Evolutionary conservation across 768 basidiomycete species (phyloP), one percentile per base, ranked within the genome.

Genomic region (Lentinula detonsa): DNA sequence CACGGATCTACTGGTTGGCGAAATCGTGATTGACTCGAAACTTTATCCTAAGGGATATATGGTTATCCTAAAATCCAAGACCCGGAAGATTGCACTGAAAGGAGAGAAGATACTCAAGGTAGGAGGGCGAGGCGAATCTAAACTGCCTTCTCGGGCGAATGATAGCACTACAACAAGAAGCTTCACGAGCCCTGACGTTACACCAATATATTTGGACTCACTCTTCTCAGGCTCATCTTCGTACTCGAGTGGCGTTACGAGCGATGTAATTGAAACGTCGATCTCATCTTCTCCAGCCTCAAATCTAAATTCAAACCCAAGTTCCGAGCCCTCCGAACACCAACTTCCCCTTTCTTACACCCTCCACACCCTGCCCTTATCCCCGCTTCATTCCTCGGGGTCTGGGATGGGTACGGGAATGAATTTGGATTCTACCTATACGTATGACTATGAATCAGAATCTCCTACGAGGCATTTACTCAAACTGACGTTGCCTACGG

Each of bases 21-120:
- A 96, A 72, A 69, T 94, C 34, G 82, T 93, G 31, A 79, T 93
- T 31, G 92, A 95, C 73, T 85, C 90, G 59, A 89, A 88, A 70
- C 75, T 91, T 61, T 94, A 90, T 73, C 84, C 88, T 0, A 79
- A 81, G 45, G 91, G 91, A n/a, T 93, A 91, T 63, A 76, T 80
- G 31, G 76, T 90, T 31, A 63, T 69, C 3, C 67, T 86, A 46
- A 67, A 68, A 50, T 85, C 60, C 8, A 21, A 18, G 18, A 51
- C 56, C 15, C 21, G 23, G 43, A 48, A 35, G n/a, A 56, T 7
- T 5, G 18, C 23, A n/a, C 4, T 6, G 50, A 51, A 51, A 13
- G 57, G 28, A 21, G 23, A 34, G 23, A 51, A 42, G 34, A 28
- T 33, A 28, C 21, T 23, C 8, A 54, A 39, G 53, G 51, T 33